Evolutionary conservation across 2,329 filamentous ascomycete genomes (phyloP).

Genomic region (Magnaporthiopsis incrustans): DNA sequence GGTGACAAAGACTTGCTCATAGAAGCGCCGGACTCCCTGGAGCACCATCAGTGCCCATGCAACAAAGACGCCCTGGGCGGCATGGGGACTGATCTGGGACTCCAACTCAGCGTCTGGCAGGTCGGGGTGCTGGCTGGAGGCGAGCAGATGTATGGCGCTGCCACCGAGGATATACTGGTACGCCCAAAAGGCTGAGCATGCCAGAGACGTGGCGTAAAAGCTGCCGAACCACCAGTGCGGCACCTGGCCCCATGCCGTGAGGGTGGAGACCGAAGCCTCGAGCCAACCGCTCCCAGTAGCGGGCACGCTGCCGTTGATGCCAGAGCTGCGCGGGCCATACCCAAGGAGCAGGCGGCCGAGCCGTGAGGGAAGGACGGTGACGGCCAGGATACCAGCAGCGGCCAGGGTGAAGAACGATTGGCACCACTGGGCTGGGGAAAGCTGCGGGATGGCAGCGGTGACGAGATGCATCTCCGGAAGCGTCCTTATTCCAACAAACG

Average conservation of each 20-base stretch:
- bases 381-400: slow-evolving; percentile 29
- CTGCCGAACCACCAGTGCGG: slow-evolving; percentile 51
- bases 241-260: slow-evolving; percentile 27
- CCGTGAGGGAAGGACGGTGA: slow-evolving; percentile 36
- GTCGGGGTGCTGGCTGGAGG: slow-evolving; percentile 24
- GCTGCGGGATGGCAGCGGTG: neutral
- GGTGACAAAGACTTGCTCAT: slow-evolving; percentile 60
- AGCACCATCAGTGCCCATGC: slow-evolving; percentile 66
- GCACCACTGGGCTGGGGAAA: slow-evolving; percentile 26
- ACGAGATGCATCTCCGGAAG: neutral
- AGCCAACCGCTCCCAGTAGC: slow-evolving; percentile 11
- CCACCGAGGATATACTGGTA: slow-evolving; percentile 52
- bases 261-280: slow-evolving; percentile 20
- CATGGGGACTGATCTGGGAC: slow-evolving; percentile 10
- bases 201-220: slow-evolving; percentile 71
- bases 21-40: slow-evolving; percentile 68
- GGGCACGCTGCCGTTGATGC: slow-evolving; percentile 6
- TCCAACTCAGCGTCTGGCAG: too few species aligned
- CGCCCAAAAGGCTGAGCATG: slow-evolving; percentile 67
- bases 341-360: slow-evolving; percentile 36
- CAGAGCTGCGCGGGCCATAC: slow-evolving; percentile 39
- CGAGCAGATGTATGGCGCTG: slow-evolving; percentile 39
- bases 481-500: neutral
- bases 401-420: slow-evolving; percentile 40
- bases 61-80: slow-evolving; percentile 40